These are phyloP conservation scores for Yamadazyma sp. DNA, from an alignment of 805 yeast genomes.

Conservation along the genomic window DNA sequence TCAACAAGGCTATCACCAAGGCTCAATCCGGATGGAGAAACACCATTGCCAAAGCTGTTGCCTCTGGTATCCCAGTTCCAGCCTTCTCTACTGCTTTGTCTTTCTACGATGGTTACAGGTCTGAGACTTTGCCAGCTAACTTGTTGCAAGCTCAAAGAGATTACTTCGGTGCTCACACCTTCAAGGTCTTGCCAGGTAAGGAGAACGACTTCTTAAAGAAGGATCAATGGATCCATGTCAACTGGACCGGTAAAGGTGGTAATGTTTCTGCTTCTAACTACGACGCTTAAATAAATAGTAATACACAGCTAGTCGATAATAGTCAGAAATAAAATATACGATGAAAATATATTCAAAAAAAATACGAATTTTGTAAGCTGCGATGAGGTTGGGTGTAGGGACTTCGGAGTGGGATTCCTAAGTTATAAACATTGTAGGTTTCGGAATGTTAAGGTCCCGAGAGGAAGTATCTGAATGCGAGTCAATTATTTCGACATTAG, in stretches of 20 bases:
- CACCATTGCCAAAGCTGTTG: constrained; percentile 73
- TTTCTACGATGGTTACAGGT: constrained; percentile 98
- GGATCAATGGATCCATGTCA: constrained; percentile 78
- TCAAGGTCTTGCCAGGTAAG: constrained; percentile 86
- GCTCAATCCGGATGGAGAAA: constrained; percentile 97
- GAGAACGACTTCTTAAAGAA: constrained; percentile 79
- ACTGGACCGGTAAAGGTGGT: constrained; percentile 99
- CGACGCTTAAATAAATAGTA: constrained; percentile 87
- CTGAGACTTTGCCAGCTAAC: constrained; percentile 94
- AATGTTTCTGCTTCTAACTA: constrained; percentile 93
- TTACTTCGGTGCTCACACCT: constrained; percentile 99
- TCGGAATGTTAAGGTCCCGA: too few relatives aligned
- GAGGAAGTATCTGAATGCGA: too few relatives aligned
- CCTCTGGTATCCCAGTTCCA: constrained; percentile 94
- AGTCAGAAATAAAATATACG: too few relatives aligned
- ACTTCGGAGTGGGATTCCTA: too few relatives aligned
- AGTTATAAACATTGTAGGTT: too few relatives aligned
- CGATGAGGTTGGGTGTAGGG: too few relatives aligned
- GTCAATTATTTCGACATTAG: too few relatives aligned
- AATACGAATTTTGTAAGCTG: too few relatives aligned
- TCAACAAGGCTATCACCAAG: constrained; percentile 83
- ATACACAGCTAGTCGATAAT: too few relatives aligned
- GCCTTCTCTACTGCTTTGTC: constrained; percentile 96
- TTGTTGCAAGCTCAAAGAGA: constrained; percentile 99
- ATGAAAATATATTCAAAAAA: too few relatives aligned